These are phyloP conservation scores for Saturnispora besseyi DNA, from an alignment of 805 yeast species.

Conservation along the genomic window DNA sequence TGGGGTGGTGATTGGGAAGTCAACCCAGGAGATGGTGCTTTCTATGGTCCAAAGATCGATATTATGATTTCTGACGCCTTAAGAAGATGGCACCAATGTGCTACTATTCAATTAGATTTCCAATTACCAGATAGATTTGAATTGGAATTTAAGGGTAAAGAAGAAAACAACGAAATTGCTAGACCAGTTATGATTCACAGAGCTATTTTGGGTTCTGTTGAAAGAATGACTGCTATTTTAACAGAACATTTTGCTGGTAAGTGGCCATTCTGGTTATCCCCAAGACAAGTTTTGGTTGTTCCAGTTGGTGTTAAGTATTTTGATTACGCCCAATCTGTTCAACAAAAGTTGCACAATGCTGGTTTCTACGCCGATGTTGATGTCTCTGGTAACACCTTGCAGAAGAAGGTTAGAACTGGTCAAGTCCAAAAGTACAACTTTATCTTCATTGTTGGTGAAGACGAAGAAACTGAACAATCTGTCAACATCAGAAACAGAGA, in stretches of 20 bases:
- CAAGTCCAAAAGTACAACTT: constrained; percentile 92
- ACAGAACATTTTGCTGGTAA: constrained; percentile 98
- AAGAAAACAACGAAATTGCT: constrained; percentile 45
- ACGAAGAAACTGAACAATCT: constrained; percentile 67
- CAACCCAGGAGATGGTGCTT: constrained; percentile 96
- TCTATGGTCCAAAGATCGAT: constrained; percentile 94
- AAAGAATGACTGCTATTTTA: constrained; percentile 97
- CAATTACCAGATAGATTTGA: constrained; percentile 94
- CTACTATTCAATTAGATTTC: constrained; percentile 97
- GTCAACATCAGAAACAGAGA: constrained; percentile 98
- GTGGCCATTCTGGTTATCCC: constrained; percentile 99
- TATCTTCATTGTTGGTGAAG: constrained; percentile 94
- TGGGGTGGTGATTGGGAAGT: constrained; percentile 92
- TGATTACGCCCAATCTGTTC: constrained; percentile 81
- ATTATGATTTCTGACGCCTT: constrained; percentile 91
- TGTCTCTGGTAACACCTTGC: constrained; percentile 89
- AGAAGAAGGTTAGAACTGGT: constrained; percentile 96
- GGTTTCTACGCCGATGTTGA: constrained; percentile 93
- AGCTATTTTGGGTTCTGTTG: constrained; percentile 96
- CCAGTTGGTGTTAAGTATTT: constrained; percentile 94
- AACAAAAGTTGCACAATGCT: constrained; percentile 54
- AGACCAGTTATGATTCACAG: constrained; percentile 99
- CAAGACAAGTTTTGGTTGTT: constrained; percentile 91
- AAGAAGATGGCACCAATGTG: constrained; percentile 97
- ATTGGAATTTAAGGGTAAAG: constrained; percentile 73